Evolutionary conservation across 2,329 filamentous ascomycete genomes (phyloP).

Genomic region (Macrophomina pseudophaseolina): DNA sequence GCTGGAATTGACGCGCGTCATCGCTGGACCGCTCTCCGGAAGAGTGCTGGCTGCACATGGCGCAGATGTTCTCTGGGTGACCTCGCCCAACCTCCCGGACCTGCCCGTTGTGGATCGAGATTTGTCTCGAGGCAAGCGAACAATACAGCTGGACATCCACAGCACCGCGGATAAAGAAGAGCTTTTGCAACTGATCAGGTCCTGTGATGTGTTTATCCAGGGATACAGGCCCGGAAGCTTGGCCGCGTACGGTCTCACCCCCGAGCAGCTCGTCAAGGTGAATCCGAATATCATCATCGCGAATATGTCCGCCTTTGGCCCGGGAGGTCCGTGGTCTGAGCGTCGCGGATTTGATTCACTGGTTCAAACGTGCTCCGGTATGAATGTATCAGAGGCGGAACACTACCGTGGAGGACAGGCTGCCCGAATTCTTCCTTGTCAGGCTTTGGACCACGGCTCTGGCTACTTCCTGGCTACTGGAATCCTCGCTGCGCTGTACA

Average conservation of each 20-base stretch:
- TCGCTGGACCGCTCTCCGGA: conserved; percentile 53
- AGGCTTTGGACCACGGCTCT: conserved; percentile 62
- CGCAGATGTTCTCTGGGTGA: conserved; percentile 55
- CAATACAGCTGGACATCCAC: conserved; percentile 49
- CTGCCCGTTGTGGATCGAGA: conserved; percentile 51
- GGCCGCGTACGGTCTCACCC: conserved; percentile 49
- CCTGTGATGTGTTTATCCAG: conserved; percentile 58
- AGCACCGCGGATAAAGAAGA: fast-evolving
- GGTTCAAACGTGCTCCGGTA: conserved; percentile 61
- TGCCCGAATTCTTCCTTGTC: conserved; percentile 56
- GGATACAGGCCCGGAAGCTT: conserved; percentile 53
- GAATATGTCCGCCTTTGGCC: conserved; percentile 60
- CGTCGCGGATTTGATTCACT: conserved; percentile 62
- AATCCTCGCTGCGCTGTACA: conserved; percentile 58
- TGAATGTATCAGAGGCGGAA: conserved; percentile 62
- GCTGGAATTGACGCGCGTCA: conserved; percentile 56
- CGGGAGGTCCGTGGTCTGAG: conserved; percentile 52
- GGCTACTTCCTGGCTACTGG: conserved; percentile 63
- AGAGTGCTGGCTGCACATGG: conserved; percentile 52
- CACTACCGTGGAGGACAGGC: conserved; percentile 44
- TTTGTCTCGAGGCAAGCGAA: conserved; percentile 59
- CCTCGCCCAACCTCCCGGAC: conserved; percentile 47
- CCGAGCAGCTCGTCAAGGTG: conserved; percentile 43
- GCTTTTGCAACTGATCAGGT: conserved; percentile 42
- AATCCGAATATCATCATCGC: conserved; percentile 57